Base-by-base conservation (phyloP, 306 rosid genomes). In the Fagus sylvatica region DNA sequence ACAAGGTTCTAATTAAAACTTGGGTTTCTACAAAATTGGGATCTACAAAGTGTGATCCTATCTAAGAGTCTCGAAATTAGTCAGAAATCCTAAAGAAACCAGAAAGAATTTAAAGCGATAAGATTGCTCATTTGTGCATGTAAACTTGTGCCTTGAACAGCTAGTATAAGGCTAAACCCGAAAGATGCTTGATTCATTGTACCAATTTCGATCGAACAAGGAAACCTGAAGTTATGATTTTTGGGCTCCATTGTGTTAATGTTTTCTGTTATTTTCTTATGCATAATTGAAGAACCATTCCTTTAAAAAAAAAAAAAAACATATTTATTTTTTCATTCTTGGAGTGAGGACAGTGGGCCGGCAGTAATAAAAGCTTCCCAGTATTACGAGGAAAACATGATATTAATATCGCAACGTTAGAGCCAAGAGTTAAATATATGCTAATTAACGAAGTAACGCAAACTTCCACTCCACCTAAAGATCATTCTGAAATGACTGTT, bases 21-120 rank as follows among this genome's bases (percentile, higher is more conserved):
- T 37, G 40, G 81, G 83, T 74, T 66, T 74, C 79, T 72, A 13
- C 19, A 41, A 7, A 64, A 42, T 5, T 65, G 69, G 62, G 83
- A 77, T 80, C 61, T 40, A 17, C 64, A 17, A 15, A 41, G 2
- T 65, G 36, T 34, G 36, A 33, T 13, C 22, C 53, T 71, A 59
- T 59, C 13, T 59, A 13, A 6, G 4, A 6, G 4, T 3, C n/a
- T 61, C 6, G n/a, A 61, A 9, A 6, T 33, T 48, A 33, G 28
- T 66, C 37, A 10, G 57, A 56, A 17, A 7, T n/a, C 73, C 78
- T 32, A 32, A 1, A 32, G 7, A 60, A 32, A 5, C 34, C 5
- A 5, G 67, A 32, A 11, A n/a, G 7, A 60, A 22, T 22, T 22
- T 22, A 60, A 32, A 3, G 8, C 40, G 8, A 10, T 30, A 60